These are phyloP conservation scores for Claviceps monticola DNA, from an alignment of 2,329 filamentous ascomycete genomes.

Conservation along the genomic window DNA sequence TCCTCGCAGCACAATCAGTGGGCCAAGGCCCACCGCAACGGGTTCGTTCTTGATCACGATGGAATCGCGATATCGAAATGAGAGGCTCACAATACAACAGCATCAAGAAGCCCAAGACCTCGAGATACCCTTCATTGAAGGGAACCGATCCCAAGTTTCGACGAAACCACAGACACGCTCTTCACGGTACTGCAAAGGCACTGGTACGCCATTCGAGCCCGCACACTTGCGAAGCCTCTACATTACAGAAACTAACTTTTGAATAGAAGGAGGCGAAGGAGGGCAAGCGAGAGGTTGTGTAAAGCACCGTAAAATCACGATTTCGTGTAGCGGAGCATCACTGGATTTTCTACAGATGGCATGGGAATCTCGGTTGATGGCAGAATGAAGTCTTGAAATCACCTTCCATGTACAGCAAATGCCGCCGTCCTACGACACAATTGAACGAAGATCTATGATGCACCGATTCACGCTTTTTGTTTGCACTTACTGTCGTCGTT, in stretches of 20 bases:
- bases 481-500: background rate
- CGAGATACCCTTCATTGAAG: conserved; percentile 96
- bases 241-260: conserved; percentile 17
- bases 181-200: conserved; percentile 96
- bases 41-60: conserved; percentile 45
- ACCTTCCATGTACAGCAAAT: background rate
- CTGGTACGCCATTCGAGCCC: conserved; percentile 51
- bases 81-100: conserved; percentile 32
- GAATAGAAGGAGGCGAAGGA: conserved; percentile 91
- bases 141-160: conserved; percentile 99
- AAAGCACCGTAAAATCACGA: conserved; percentile 13
- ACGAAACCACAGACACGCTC: conserved; percentile 98
- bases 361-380: background rate
- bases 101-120: conserved; percentile 99
- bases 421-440: background rate
- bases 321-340: background rate
- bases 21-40: conserved; percentile 98
- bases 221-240: background rate
- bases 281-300: conserved; percentile 83
- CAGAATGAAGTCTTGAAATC: background rate
- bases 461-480: background rate
- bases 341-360: background rate
- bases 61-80: background rate
- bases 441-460: background rate
- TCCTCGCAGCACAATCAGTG: conserved; percentile 98